A percentile compares a stretch with the other conserved stretches of the same genome.
phyloP scores from a whole-genome alignment of 306 rosid species.

The Vigna nakashimae region DNA sequence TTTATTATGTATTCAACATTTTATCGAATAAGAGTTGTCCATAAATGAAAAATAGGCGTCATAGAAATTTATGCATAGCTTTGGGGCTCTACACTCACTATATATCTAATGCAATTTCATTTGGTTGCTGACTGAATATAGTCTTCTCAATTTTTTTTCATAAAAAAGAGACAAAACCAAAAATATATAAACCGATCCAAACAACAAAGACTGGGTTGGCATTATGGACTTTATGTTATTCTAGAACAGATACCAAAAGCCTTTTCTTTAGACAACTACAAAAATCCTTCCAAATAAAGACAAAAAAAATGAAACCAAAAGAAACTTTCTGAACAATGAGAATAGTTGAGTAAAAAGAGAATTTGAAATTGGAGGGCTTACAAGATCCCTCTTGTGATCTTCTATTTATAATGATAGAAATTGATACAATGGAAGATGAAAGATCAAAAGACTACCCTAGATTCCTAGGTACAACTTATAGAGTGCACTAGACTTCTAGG shows the following conservation, averaged over 20 bases:
- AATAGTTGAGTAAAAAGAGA: too few relatives aligned
- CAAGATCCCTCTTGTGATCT: too few relatives aligned
- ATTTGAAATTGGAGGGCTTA: too few relatives aligned
- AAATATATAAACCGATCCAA: neutral
- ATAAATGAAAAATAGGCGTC: neutral
- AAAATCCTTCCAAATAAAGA: conserved; percentile 8
- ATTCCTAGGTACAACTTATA: too few relatives aligned
- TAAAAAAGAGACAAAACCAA: neutral
- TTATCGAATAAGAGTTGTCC: neutral
- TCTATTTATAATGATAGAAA: too few relatives aligned
- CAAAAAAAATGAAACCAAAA: conserved; percentile 3
- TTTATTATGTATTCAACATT: neutral
- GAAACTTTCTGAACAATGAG: neutral
- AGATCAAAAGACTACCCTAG: too few relatives aligned
- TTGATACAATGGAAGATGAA: too few relatives aligned
- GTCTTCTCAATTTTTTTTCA: neutral
- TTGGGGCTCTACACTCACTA: neutral
- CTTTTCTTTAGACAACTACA: neutral
- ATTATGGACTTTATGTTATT: neutral
- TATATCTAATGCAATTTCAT: neutral
- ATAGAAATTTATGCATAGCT: neutral
- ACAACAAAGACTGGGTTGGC: neutral
- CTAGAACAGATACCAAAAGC: neutral
- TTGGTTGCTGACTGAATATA: neutral
- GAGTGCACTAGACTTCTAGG: too few relatives aligned